Base-by-base conservation (phyloP, 768 basidiomycete genomes). In the Stropharia rugosoannulata region DNA sequence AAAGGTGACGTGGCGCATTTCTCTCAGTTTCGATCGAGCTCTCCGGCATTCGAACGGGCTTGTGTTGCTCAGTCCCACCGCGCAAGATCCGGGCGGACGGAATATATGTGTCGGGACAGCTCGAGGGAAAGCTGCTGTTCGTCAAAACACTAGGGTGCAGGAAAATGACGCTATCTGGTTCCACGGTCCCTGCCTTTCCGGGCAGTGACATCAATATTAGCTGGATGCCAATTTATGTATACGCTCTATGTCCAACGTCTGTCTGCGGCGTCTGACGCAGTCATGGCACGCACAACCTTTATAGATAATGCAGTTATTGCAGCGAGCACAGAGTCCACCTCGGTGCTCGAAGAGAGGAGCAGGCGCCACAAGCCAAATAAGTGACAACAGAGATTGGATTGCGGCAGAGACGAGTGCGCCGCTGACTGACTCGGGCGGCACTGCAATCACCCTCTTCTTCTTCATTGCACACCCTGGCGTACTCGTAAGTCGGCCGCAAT, bases 1-100 rank as follows among this genome's bases (percentile, higher is more conserved):
- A 68, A 66, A 63, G 65, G 61, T 76, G 75, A 77, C 75, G 75
- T 76, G 75, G 75, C 75, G 64, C 16, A 43, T 59, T 43, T 55
- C 38, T 62, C 42, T 44, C 55, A 54, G 49, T 50, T 56, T 56
- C 51, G 52, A 52, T 45, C 54, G 42, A 41, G 41, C 47, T 41
- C 52, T 57, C 64, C 61, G 55, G 47, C 45, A 59, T 58, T 61
- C 55, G 43, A 18, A 45, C 48, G 59, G 22, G 46, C 41, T 50
- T 38, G 32, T 36, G 37, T 27, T 46, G 18, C 47, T 55, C 57
- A 44, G 41, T 63, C 59, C 51, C 58, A 56, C 56, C 22, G 22
- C 22, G 22, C 22, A 22, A 4, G 22, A 55, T 51, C 19, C 43
- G 44, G 52, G 56, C 41, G 45, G 43, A 47, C 36, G 18, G 59